phyloP scores from a whole-genome alignment of 306 rosid genomes.

The Vigna mungo region DNA sequence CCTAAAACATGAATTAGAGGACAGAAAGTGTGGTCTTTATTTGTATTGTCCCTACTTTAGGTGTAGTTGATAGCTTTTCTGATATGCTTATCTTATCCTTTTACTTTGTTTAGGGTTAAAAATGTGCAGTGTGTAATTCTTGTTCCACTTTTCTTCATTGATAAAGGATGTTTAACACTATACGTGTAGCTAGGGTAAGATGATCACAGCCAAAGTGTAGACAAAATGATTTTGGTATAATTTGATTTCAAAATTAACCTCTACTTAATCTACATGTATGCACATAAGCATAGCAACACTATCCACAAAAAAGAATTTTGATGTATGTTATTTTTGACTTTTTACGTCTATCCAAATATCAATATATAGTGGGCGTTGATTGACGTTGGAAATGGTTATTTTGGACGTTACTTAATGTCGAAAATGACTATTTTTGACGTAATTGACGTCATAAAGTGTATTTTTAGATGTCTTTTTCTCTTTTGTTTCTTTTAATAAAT shows the following conservation, averaged over 20 bases:
- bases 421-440: too few species aligned
- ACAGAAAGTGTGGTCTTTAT: neutral
- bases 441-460: too few species aligned
- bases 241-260: neutral
- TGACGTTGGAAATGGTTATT: too few species aligned
- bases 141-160: neutral
- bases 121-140: neutral
- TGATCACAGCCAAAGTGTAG: neutral
- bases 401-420: too few species aligned
- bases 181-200: neutral
- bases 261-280: too few species aligned
- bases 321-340: too few species aligned
- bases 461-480: too few species aligned
- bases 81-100: neutral
- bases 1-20: neutral
- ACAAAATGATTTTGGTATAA: conserved; percentile 6
- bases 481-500: too few species aligned
- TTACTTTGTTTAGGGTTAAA: conserved; percentile 22
- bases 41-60: conserved; percentile 11
- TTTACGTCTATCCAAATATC: too few species aligned
- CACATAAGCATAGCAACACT: too few species aligned
- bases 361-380: too few species aligned
- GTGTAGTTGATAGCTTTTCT: neutral
- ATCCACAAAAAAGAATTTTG: too few species aligned
- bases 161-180: neutral